Percentiles rank a stretch among this genome's conserved stretches.
Evolutionary conservation across 768 basidiomycete genomes (phyloP).

Genomic region (Kwoniella shandongensis): DNA sequence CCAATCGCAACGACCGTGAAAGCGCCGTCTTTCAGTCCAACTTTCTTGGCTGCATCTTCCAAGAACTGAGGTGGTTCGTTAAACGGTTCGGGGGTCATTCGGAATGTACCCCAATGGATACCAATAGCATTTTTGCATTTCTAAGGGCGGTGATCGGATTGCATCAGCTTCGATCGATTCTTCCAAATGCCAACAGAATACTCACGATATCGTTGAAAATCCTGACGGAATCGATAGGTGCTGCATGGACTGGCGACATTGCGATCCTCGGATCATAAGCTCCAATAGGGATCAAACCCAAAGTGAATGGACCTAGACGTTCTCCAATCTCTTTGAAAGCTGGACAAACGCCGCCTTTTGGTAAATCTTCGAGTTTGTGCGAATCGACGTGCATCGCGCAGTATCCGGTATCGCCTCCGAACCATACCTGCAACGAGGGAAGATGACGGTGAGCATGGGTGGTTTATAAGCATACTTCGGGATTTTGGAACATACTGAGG

Average conservation of each 20-base stretch:
- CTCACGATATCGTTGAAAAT: conserved; percentile 67
- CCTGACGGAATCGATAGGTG: conserved; percentile 67
- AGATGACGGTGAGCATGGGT: not conserved
- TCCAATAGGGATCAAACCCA: conserved; percentile 67
- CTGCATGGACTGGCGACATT: conserved; percentile 65
- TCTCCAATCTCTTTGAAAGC: conserved; percentile 72
- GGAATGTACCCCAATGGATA: conserved; percentile 66
- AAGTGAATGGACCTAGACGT: conserved; percentile 64
- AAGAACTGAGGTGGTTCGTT: conserved; percentile 64
- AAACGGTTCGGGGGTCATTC: conserved; percentile 54
- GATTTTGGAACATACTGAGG: conserved; percentile 22
- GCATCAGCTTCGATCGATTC: not conserved
- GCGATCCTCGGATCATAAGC: conserved; percentile 45
- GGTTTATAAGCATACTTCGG: not conserved
- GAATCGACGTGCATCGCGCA: conserved; percentile 39
- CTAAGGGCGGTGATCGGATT: conserved; percentile 12
- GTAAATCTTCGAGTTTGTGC: conserved; percentile 34
- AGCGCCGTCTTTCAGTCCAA: conserved; percentile 60
- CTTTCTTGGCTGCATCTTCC: conserved; percentile 59
- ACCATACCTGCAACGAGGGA: conserved; percentile 50
- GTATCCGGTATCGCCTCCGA: conserved; percentile 67
- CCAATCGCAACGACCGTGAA: conserved; percentile 66
- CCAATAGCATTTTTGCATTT: conserved; percentile 61
- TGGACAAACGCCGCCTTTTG: conserved; percentile 61
- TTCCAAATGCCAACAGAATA: not conserved